Evolutionary conservation across 2,329 filamentous ascomycete genomes (phyloP), one percentile per base, ranked within the genome.

Genomic region (Cryphonectria carpinicola): DNA sequence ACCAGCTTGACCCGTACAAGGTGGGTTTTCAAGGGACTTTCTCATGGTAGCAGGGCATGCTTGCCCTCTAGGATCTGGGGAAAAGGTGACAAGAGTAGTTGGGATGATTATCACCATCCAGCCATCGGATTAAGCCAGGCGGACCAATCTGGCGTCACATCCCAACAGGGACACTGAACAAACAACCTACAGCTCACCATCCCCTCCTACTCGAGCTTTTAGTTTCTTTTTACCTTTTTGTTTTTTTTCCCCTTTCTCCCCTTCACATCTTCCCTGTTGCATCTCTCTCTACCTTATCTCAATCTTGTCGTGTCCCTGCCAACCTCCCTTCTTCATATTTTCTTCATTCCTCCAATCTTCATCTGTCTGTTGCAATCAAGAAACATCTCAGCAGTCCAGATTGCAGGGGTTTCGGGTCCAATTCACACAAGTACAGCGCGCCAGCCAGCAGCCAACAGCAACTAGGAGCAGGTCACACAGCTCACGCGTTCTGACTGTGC

Each of bases 41-140:
- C 35, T 35, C 13, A 37, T n/a, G 35, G 58, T 22, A 61, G 17
- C 22, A 49, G 22, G 22, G 22, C 46, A 49, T 49, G 46, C 35
- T 22, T 39, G 32, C 35, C 32, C 58, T 14, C 35, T n/a, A 52
- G 41, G 41, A 46, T 35, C 39, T 25, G 63, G 63, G 41, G 63
- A 32, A 52, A 41, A 13, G 37, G 41, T 39, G 19, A 35, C 28
- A 28, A 35, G n/a, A 25, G 28, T 10, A 52, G 41, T 35, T 62
- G 43, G 28, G 56, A 63, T 70, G 63, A 61, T 56, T 64, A 61
- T 61, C 49, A 70, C 43, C 49, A 46, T 66, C 68, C 68, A 70
- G 68, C 68, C 68, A 66, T 66, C 68, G 43, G 56, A 66, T 66
- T 62, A 70, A 70, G 62, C 22, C 46, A 66, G 28, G 61, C 37